Base-by-base conservation (phyloP, 805 yeast species). In the Wickerhamomyces canadensis region DNA sequence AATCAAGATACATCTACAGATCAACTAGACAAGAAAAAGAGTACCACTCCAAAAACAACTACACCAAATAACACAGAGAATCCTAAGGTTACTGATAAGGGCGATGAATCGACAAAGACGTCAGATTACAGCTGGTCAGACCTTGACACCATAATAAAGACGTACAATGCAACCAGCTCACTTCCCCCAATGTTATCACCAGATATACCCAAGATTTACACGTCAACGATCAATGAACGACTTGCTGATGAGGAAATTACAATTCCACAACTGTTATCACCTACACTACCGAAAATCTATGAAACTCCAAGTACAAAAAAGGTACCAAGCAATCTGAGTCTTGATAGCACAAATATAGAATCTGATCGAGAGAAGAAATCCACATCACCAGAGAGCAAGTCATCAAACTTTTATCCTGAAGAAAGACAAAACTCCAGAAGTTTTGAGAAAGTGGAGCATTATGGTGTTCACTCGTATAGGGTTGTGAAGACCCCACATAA, bases 201-300 rank as follows among this genome's bases (percentile, higher is more conserved):
- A 9, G 27, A 21, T 6, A 14, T 31, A 22, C 34, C 34, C 34
- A 17, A 14, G 5, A 15, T 23, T 8, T 31, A 31, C 14, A 16
- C 15, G 14, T 4, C 14, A 7, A 19, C 15, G 7, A 18, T n/a
- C 19, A 8, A n/a, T 31, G 23, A 14, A 30, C 14, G 12, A 17
- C 13, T 11, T 19, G 15, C 14, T 25, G 24, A 16, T 15, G 17
- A 26, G 5, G 27, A 34, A 3, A 14, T 26, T 13, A 6, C 13
- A 8, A 38, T 47, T 3, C 51, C 51, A 5, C 34, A 22, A 29
- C 41, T 44, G 44, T 36, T 51, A 3, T 47, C 54, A 12, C 55
- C 55, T 1, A 48, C 53, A 3, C 27, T 48, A 4, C 53, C 53
- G 4, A 35, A 44, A 2, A 38, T 27, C 22, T 44, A 40, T 19